Base-by-base conservation (phyloP, 805 yeast species). In the Tetrapisispora taiwanensis region DNA sequence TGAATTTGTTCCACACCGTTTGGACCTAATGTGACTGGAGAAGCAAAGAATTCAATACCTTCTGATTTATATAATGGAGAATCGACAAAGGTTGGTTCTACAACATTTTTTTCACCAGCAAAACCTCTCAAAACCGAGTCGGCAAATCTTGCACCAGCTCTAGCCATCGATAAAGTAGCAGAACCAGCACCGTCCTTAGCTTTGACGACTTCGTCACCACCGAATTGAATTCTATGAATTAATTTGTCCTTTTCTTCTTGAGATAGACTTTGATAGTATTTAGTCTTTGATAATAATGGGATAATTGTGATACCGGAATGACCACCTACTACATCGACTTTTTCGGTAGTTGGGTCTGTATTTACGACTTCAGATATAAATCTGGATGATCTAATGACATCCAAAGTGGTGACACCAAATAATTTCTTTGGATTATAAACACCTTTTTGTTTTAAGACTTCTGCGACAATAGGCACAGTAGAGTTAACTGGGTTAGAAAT, bases 401-500 rank as follows among this genome's bases (percentile, higher is more conserved):
- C 97, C 64, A 88, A 76, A 49, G 96, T 89, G 73, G 97, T 88
- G 66, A 88, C 96, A 76, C 97, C 97, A 60, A 88, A 88, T 63
- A 88, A 73, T 68, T 81, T 84, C 76, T 83, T 79, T 65, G 95
- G 90, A 79, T 89, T 79, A 79, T 84, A 89, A 49, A 80, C 89
- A 58, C 89, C 89, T 70, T 77, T 76, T 55, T 80, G 71, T 75
- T 85, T 86, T 67, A 84, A 74, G 44, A 86, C 94, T 74, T 89
- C 95, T 49, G 95, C 87, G 46, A 86, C 96, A 69, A 88, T 88
- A 65, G 97, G 96, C 27, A 88, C 97, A 44, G 96, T 89, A 48
- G 96, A 88, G 81, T 88, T 88, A 67, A 88, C 96, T 43, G 97
- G 97, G 82, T 88, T 88, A 52, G 96, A 81, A 63, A 88, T 88